Evolutionary conservation across 1,139 yeast species (phyloP).

Genomic region (Saccharomycopsis crataegensis): DNA sequence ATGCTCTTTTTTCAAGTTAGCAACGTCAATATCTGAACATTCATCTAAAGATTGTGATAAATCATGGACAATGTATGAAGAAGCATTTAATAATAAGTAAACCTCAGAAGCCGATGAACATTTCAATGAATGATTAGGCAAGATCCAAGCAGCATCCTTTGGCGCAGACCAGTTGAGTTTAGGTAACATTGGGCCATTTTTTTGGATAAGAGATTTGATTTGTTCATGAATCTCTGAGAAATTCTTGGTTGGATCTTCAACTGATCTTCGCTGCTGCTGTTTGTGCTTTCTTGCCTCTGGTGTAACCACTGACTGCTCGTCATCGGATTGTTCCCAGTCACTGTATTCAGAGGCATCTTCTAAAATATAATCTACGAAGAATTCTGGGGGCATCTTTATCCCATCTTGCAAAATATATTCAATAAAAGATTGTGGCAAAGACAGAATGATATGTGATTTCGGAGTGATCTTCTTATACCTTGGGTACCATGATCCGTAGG

Average conservation of each 20-base stretch:
- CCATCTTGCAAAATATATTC: conserved; percentile 73
- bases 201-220: conserved; percentile 37
- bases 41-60: conserved; percentile 60
- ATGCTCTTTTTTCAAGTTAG: conserved; percentile 21
- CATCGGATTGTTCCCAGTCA: conserved; percentile 55
- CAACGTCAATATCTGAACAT: conserved; percentile 21
- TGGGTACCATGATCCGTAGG: conserved; percentile 68
- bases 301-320: conserved; percentile 22
- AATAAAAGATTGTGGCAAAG: conserved; percentile 61
- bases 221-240: conserved; percentile 55
- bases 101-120: conserved; percentile 68
- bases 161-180: conserved; percentile 97
- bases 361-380: conserved; percentile 32
- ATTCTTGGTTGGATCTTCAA: conserved; percentile 36
- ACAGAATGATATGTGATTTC: conserved; percentile 48
- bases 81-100: conserved; percentile 72
- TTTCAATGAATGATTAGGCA: conserved; percentile 66
- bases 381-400: conserved; percentile 52
- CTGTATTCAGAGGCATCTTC: conserved; percentile 60
- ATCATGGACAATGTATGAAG: conserved; percentile 84
- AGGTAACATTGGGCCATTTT: conserved; percentile 65
- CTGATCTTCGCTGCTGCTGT: conserved; percentile 18
- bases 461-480: conserved; percentile 44
- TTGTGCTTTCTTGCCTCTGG: conserved; percentile 24
- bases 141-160: conserved; percentile 88